Evolutionary conservation across 805 yeast genomes (phyloP).

Genomic region (Wickerhamomyces queroliae): DNA sequence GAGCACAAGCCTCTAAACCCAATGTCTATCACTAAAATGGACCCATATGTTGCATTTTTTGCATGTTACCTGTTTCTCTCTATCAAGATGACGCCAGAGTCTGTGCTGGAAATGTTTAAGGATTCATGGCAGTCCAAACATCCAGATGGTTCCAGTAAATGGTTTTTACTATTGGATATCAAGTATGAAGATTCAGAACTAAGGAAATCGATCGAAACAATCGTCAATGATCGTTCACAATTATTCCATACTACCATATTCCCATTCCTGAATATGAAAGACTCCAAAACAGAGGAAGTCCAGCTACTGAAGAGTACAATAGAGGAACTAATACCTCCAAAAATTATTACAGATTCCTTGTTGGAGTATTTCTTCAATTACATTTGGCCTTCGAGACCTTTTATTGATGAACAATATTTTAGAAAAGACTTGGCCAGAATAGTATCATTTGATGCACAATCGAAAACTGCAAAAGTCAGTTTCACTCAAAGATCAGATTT

Average conservation of each 20-base stretch:
- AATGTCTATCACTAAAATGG: slow-evolving; percentile 11
- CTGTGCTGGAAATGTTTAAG: slow-evolving; percentile 2
- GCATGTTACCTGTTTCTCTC: slow-evolving; percentile 8
- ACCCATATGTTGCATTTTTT: slow-evolving; percentile 15
- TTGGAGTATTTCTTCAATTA: slow-evolving; percentile 34
- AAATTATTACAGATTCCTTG: slow-evolving; percentile 31
- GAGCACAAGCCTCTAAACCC: slow-evolving; percentile 17
- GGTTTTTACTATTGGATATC: slow-evolving; percentile 13
- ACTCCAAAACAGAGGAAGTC: slow-evolving; percentile 14
- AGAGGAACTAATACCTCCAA: slow-evolving; percentile 29
- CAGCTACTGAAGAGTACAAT: slow-evolving; percentile 27
- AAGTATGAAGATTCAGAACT: slow-evolving; percentile 7
- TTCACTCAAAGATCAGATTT: slow-evolving; percentile 33
- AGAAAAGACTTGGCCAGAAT: slow-evolving; percentile 21
- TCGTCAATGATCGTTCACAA: slow-evolving; percentile 6
- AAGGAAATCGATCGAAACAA: slow-evolving; percentile 3
- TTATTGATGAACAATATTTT: slow-evolving; percentile 34
- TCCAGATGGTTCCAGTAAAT: slow-evolving; percentile 14
- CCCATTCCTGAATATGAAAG: slow-evolving; percentile 8
- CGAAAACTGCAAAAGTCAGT: slow-evolving; percentile 23
- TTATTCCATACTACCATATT: slow-evolving; percentile 2
- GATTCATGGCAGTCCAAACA: slow-evolving; percentile 10
- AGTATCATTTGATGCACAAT: slow-evolving; percentile 29
- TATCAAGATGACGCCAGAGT: slow-evolving; percentile 4
- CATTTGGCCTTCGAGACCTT: slow-evolving; percentile 41